phyloP scores from a whole-genome alignment of 345 rosid species.

The Camelina hispida region DNA sequence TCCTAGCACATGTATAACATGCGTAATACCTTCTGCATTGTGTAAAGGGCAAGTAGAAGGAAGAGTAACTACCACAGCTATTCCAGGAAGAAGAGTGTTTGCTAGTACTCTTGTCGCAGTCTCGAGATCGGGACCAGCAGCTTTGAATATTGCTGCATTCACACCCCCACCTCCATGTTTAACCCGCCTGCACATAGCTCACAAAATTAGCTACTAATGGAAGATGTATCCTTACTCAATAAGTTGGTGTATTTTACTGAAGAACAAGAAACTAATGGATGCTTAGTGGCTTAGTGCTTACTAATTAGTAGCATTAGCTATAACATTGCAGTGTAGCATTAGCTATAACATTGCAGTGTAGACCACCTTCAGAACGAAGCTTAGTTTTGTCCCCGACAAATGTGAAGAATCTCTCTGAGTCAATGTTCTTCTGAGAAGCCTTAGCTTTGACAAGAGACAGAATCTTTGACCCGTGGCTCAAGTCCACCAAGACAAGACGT shows the following conservation, averaged over 20 bases:
- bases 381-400: slow-evolving; percentile 83
- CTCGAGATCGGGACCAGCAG: slow-evolving; percentile 77
- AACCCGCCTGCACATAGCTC: slow-evolving; percentile 68
- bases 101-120: slow-evolving; percentile 65
- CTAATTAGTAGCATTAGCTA: slow-evolving; percentile 98
- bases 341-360: slow-evolving; percentile 67
- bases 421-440: slow-evolving; percentile 68
- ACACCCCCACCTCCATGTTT: slow-evolving; percentile 97
- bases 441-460: slow-evolving; percentile 75
- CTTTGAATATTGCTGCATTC: slow-evolving; percentile 82
- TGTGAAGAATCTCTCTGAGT: slow-evolving; percentile 73
- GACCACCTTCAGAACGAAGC: slow-evolving; percentile 72
- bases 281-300: slow-evolving; percentile 53
- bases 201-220: neutral
- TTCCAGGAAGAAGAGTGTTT: slow-evolving; percentile 72
- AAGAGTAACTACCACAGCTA: slow-evolving; percentile 79
- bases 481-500: slow-evolving; percentile 82
- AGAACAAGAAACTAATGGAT: slow-evolving; percentile 15
- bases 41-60: slow-evolving; percentile 77
- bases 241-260: neutral
- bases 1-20: slow-evolving; percentile 95
- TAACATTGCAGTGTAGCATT: no score
- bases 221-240: neutral
- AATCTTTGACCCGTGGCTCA: slow-evolving; percentile 73
- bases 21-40: slow-evolving; percentile 73